phyloP scores from a whole-genome alignment of 2,329 filamentous ascomycete species.

The Alternaria burnsii region DNA sequence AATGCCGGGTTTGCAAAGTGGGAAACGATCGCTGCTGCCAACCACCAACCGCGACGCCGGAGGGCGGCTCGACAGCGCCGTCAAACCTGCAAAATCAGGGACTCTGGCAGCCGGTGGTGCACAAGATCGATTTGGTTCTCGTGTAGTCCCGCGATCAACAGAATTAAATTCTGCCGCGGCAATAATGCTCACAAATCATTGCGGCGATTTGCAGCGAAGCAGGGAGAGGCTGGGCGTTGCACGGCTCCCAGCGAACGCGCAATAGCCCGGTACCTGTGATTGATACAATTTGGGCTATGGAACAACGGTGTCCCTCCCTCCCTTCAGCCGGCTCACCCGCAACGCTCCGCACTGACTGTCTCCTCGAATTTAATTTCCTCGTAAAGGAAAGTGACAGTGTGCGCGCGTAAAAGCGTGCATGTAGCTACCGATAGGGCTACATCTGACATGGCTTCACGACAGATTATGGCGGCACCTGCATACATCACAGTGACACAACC shows the following conservation, averaged over 20 bases:
- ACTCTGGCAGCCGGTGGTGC: conserved; percentile 15
- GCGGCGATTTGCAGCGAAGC: conserved; percentile 5
- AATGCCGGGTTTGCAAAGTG: conserved; percentile 31
- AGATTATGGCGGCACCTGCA: conserved; percentile 24
- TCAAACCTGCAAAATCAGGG: conserved; percentile 25
- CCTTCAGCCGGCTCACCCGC: conserved; percentile 34
- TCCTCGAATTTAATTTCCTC: conserved; percentile 10
- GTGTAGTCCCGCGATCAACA: conserved; percentile 21
- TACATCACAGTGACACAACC: conserved; percentile 19
- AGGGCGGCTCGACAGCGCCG: conserved; percentile 32
- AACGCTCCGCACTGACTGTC: not conserved
- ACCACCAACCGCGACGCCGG: conserved; percentile 21
- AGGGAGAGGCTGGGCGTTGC: conserved; percentile 14
- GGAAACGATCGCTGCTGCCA: conserved; percentile 40
- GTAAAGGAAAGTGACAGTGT: conserved; percentile 5
- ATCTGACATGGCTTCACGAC: conserved; percentile 29
- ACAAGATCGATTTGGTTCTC: conserved; percentile 22
- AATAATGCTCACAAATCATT: conserved; percentile 15
- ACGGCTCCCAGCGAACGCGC: conserved; percentile 23
- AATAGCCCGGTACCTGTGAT: conserved; percentile 33
- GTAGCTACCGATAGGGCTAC: conserved; percentile 23
- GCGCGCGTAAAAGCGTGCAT: conserved; percentile 22
- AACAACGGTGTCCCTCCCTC: conserved; percentile 35
- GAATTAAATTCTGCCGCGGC: conserved; percentile 13
- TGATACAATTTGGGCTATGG: conserved; percentile 29